Percentiles rank a stretch among this genome's conserved stretches.
Evolutionary conservation across 2,329 filamentous ascomycete genomes (phyloP).

Genomic region (Zasmidium angulare): DNA sequence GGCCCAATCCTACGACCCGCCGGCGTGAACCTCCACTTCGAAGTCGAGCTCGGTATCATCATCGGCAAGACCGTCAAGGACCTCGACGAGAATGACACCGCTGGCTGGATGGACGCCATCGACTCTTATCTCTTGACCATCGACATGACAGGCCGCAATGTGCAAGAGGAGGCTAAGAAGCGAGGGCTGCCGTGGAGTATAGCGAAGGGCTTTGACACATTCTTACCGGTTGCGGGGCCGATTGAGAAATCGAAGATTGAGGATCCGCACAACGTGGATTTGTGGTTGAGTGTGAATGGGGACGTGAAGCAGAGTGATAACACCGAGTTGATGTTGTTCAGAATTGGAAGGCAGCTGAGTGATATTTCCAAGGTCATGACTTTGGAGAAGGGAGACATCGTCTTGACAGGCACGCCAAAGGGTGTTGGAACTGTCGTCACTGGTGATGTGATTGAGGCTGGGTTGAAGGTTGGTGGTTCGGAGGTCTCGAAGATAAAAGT

Average conservation of each 20-base stretch:
- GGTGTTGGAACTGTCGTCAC: conserved; percentile 83
- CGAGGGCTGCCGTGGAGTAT: conserved; percentile 96
- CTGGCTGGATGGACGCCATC: conserved; percentile 79
- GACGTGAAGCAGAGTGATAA: conserved; percentile 78
- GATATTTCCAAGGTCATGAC: conserved; percentile 97
- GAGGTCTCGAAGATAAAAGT: conserved; percentile 85
- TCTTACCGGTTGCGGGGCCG: conserved; percentile 79
- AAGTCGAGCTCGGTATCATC: conserved; percentile 88
- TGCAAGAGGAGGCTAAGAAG: conserved; percentile 94
- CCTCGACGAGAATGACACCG: conserved; percentile 69
- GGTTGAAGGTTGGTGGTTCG: conserved; percentile 74
- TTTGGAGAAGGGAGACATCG: conserved; percentile 84
- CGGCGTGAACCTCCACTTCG: conserved; percentile 86
- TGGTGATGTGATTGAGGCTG: conserved; percentile 84
- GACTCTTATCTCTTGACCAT: conserved; percentile 86
- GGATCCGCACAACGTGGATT: conserved; percentile 83
- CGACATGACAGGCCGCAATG: conserved; percentile 95
- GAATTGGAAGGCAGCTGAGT: conserved; percentile 79
- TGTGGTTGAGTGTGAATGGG: conserved; percentile 83
- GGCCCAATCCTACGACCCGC: conserved; percentile 79
- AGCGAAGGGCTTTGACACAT: conserved; percentile 97
- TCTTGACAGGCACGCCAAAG: conserved; percentile 96
- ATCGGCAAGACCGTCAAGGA: conserved; percentile 80
- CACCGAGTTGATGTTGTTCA: conserved; percentile 92
- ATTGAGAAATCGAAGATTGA: conserved; percentile 79